These are phyloP conservation scores for Cyclanthera cordifolia DNA, from an alignment of 306 rosid genomes.

Conservation along the genomic window DNA sequence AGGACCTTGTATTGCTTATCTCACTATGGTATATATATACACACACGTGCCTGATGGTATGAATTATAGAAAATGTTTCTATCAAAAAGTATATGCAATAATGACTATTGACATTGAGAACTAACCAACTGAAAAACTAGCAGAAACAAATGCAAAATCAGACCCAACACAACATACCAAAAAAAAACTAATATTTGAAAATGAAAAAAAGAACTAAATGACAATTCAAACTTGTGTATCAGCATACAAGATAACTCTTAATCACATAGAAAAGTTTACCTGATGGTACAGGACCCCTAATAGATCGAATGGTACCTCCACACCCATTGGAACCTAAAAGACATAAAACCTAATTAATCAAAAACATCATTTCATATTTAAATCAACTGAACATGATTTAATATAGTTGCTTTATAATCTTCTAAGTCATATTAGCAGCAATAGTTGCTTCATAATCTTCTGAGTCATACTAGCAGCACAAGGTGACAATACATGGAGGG, in stretches of 20 bases:
- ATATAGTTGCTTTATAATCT: not conserved
- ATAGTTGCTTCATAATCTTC: not conserved
- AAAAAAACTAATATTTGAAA: not conserved
- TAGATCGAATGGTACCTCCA: constrained; percentile 76
- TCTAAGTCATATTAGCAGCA: not conserved
- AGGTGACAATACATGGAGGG: not conserved
- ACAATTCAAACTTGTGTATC: constrained; percentile 18
- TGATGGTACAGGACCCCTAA: constrained; percentile 70
- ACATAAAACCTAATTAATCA: not conserved
- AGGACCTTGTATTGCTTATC: not conserved
- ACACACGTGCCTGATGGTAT: not conserved
- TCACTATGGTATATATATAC: not conserved
- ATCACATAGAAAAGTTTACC: constrained; percentile 33
- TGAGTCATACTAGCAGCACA: not conserved
- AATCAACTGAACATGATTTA: not conserved
- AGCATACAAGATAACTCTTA: not conserved
- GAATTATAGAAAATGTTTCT: not conserved
- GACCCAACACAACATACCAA: not conserved
- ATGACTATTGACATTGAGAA: not conserved
- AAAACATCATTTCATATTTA: not conserved
- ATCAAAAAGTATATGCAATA: not conserved
- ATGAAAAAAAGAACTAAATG: not conserved
- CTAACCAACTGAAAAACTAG: not conserved
- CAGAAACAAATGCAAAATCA: not conserved
- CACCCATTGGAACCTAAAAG: constrained; percentile 71